Percentiles rank a stretch among this genome's conserved stretches.
Evolutionary conservation across 2,329 filamentous ascomycete genomes (phyloP).

Genomic region (Triangularia setosa): DNA sequence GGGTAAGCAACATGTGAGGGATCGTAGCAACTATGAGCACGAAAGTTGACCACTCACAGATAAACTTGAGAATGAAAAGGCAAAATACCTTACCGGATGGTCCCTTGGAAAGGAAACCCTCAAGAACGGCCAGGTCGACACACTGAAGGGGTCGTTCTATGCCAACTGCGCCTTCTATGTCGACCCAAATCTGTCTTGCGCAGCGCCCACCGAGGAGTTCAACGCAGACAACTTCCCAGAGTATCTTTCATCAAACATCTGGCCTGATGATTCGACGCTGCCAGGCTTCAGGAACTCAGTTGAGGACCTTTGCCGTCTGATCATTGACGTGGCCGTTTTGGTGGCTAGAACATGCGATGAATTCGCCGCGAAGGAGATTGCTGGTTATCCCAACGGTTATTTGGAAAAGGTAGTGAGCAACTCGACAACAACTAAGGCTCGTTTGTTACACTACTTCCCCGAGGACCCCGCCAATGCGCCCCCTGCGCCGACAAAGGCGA

Average conservation of each 20-base stretch:
- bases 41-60: slow-evolving; percentile 32
- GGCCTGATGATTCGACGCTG: slow-evolving; percentile 67
- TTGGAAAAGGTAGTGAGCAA: slow-evolving; percentile 82
- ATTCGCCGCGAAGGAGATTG: slow-evolving; percentile 75
- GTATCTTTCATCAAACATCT: slow-evolving; percentile 86
- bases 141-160: slow-evolving; percentile 79
- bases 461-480: slow-evolving; percentile 36
- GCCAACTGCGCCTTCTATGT: slow-evolving; percentile 79
- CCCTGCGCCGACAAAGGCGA: slow-evolving; percentile 27
- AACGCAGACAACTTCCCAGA: slow-evolving; percentile 68
- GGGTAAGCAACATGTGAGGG: slow-evolving; percentile 43
- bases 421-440: slow-evolving; percentile 84
- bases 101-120: slow-evolving; percentile 79
- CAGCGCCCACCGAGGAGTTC: slow-evolving; percentile 56
- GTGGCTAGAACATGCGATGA: slow-evolving; percentile 88
- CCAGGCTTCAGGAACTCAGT: slow-evolving; percentile 72
- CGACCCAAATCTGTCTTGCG: slow-evolving; percentile 57
- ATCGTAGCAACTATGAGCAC: neutral
- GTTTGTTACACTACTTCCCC: slow-evolving; percentile 91
- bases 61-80: slow-evolving; percentile 54
- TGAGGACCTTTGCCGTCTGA: slow-evolving; percentile 71
- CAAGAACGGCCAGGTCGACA: slow-evolving; percentile 73
- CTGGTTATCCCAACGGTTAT: slow-evolving; percentile 71
- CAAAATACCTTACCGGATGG: slow-evolving; percentile 70
- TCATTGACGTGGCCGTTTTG: slow-evolving; percentile 84